Evolutionary conservation across 2,329 filamentous ascomycete species (phyloP).

Genomic region (Fusarium zealandicum): DNA sequence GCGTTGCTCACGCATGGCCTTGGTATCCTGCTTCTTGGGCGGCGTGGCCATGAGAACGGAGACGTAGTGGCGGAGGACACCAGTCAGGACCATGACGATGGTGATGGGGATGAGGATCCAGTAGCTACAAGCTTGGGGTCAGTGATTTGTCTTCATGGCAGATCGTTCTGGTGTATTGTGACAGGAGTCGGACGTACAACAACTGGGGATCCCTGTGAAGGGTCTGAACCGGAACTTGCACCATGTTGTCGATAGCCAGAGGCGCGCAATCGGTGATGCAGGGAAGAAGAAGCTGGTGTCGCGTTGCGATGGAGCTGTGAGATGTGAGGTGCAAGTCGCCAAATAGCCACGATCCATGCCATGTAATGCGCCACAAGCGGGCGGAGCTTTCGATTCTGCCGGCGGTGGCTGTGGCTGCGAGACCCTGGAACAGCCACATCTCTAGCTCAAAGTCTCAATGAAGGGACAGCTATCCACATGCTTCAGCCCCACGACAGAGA

Average conservation of each 20-base stretch:
- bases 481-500: constrained; percentile 27
- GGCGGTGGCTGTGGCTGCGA: neutral
- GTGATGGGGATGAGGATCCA: constrained; percentile 99
- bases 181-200: constrained; percentile 70
- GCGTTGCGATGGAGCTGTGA: constrained; percentile 25
- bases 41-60: constrained; percentile 86
- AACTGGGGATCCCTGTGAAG: constrained; percentile 98
- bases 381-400: constrained; percentile 15
- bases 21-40: constrained; percentile 81
- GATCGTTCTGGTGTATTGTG: neutral
- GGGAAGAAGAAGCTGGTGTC: constrained; percentile 17
- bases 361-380: constrained; percentile 23
- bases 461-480: constrained; percentile 38
- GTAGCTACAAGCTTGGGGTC: constrained; percentile 68
- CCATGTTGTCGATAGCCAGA: constrained; percentile 63
- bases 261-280: constrained; percentile 14
- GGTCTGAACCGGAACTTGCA: constrained; percentile 85
- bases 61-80: constrained; percentile 94
- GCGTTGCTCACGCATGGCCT: constrained; percentile 84
- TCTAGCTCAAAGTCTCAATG: neutral
- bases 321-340: constrained; percentile 26
- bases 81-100: constrained; percentile 96
- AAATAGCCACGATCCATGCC: constrained; percentile 34
- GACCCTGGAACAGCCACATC: constrained; percentile 25
- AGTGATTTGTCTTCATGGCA: constrained; percentile 15